Evolutionary conservation across 495 filamentous ascomycete genomes (phyloP), one percentile per base, ranked within the genome.

Genomic region (Hapsidospora chrysogenum): DNA sequence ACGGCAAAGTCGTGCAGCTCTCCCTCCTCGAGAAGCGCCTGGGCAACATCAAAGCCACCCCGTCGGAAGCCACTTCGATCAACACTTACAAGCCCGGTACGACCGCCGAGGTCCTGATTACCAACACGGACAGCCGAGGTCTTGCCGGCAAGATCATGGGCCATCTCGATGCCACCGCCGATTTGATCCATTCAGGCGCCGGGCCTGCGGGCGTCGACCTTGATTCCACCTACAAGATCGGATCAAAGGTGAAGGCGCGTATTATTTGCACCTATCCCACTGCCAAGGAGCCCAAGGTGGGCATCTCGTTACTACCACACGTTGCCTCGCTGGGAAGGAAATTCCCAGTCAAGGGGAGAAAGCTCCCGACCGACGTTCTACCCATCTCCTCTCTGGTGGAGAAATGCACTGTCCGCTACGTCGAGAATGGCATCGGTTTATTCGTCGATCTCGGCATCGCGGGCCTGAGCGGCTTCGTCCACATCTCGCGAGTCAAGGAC

Each of bases 401-500:
- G 21, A 66, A 80, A 41, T 78, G 76, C 23, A 86, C 68, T 18
- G 72, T 97, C 11, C 59, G 72, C 30, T 76, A 76, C 42, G 80
- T 94, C 11, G 78, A 87, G 34, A 63, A 78, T 15, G 70, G 73
- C 9, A 57, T 78, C 36, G 89, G 89, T 25, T 57, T 95, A 1
- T 92, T 87, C 45, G 66, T 87, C 4, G 74, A 92, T 50, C 58
- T 92, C 26, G 82, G 84, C 9, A 63, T 81, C 8, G 61, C 73
- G 27, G 75, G 71, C 20, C 64, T 87, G 29, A 58, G 74, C 27
- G 87, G 85, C 23, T 96, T 89, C 53, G 82, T 89, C 9, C 89
- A 97, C 53, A 92, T 96, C 31, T 96, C 89, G 0, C 71, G 76
- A 38, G 65, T 97, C 37, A 74, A 83, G 22, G 85, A 97, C 53